phyloP scores from a whole-genome alignment of 2,329 filamentous ascomycete genomes.

The Ophiostoma populinum region DNA sequence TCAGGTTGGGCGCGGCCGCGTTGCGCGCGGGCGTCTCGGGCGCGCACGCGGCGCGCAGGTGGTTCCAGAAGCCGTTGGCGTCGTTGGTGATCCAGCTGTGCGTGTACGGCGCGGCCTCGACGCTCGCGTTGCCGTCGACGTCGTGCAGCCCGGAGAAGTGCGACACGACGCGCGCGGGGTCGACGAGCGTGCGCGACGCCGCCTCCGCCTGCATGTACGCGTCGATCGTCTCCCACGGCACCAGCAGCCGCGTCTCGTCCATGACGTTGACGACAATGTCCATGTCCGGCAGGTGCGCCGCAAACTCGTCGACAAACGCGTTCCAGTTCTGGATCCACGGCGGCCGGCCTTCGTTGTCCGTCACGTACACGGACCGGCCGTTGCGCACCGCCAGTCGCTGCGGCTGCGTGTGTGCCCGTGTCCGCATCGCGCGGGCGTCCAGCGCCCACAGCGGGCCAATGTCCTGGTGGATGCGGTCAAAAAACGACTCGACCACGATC shows the following conservation, averaged over 20 bases:
- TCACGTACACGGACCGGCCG: slow-evolving; percentile 22
- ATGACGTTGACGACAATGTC: slow-evolving; percentile 49
- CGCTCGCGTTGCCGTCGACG: slow-evolving; percentile 16
- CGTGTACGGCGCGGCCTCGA: slow-evolving; percentile 18
- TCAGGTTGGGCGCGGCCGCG: slow-evolving; percentile 19
- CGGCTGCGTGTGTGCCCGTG: slow-evolving; percentile 23
- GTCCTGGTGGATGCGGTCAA: slow-evolving; percentile 36
- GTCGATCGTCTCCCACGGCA: slow-evolving; percentile 38
- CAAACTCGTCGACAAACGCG: slow-evolving; percentile 30
- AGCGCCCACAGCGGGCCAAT: slow-evolving; percentile 36
- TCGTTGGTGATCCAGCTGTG: slow-evolving; percentile 30
- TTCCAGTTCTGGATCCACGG: slow-evolving; percentile 31
- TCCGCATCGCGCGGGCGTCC: slow-evolving; percentile 18
- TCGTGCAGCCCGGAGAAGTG: slow-evolving; percentile 23
- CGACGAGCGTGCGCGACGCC: slow-evolving; percentile 21
- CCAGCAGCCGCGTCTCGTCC: slow-evolving; percentile 43
- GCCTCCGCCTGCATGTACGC: slow-evolving; percentile 30
- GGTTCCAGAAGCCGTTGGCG: slow-evolving; percentile 37
- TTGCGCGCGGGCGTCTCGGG: slow-evolving; percentile 30
- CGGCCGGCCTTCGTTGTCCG: slow-evolving; percentile 22
- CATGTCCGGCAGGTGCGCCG: slow-evolving; percentile 39
- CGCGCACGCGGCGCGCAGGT: slow-evolving; percentile 37
- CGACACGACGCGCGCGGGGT: slow-evolving; percentile 24
- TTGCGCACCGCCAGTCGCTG: slow-evolving; percentile 29
- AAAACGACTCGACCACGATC: slow-evolving; percentile 29